A percentile compares a stretch with the other conserved stretches of the same genome.
Evolutionary conservation across 2,329 filamentous ascomycete species (phyloP).

Genomic region (Ophiognomonia clavigignenti-juglandacearum): DNA sequence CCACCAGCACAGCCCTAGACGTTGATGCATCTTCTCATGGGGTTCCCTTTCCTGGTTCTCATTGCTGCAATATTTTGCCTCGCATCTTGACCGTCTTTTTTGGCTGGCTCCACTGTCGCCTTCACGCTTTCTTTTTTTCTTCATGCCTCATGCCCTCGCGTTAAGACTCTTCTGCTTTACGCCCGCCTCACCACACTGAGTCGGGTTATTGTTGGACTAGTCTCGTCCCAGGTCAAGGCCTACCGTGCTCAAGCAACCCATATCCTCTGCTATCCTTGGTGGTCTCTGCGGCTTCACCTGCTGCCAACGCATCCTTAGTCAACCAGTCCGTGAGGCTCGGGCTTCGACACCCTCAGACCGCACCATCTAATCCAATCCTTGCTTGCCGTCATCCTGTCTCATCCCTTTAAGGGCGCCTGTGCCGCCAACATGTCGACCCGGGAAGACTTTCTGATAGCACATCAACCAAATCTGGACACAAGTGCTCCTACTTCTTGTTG

Average conservation of each 20-base stretch:
- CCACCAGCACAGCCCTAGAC: neutral
- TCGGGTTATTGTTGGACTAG: neutral
- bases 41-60: neutral
- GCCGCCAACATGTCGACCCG: constrained; percentile 13
- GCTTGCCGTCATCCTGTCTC: constrained; percentile 6
- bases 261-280: constrained; percentile 5
- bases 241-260: constrained; percentile 1
- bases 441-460: constrained; percentile 4
- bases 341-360: constrained; percentile 1
- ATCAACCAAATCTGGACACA: constrained; percentile 3
- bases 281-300: neutral
- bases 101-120: neutral
- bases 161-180: constrained; percentile 2
- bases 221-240: neutral
- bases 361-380: constrained; percentile 1
- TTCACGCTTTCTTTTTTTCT: neutral
- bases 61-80: neutral
- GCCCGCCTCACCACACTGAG: constrained; percentile 2
- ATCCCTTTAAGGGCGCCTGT: constrained; percentile 4
- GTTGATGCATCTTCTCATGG: constrained; percentile 1
- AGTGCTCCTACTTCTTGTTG: constrained; percentile 6
- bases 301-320: neutral
- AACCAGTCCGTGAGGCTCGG: neutral
- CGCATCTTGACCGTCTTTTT: neutral
- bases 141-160: too few relatives aligned